Evolutionary conservation across 352 stramenopile species (phyloP).

Genomic region (Blastocystis sp.): DNA sequence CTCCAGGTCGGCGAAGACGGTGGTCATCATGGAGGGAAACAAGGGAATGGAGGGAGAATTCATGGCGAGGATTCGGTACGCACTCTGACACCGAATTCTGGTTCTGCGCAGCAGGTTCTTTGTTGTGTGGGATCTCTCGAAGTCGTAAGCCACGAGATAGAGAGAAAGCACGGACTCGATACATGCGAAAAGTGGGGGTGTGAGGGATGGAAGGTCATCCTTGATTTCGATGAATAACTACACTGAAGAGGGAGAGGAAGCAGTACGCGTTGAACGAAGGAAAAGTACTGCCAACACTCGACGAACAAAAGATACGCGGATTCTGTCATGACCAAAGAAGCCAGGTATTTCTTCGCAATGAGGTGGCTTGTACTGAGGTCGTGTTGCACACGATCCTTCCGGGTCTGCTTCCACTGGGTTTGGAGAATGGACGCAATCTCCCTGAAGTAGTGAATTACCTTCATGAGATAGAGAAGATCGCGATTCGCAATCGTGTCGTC

Average conservation of each 20-base stretch:
- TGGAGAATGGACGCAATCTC: neutral
- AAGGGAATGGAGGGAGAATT: too few relatives aligned
- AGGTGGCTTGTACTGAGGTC: neutral
- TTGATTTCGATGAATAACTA: neutral
- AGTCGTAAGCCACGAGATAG: neutral
- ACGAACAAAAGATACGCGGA: neutral
- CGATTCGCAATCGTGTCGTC: too few relatives aligned
- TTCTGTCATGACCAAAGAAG: neutral
- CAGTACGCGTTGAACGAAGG: neutral
- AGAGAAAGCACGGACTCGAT: neutral
- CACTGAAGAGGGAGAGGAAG: neutral
- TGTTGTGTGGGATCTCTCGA: neutral
- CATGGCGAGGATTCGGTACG: neutral
- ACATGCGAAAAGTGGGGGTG: neutral
- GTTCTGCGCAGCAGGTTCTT: neutral
- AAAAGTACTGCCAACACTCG: neutral
- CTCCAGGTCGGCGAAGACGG: neutral
- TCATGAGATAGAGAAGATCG: constrained; percentile 12
- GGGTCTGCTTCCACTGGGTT: neutral
- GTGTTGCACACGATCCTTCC: neutral
- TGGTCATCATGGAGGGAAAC: neutral
- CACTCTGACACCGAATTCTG: neutral
- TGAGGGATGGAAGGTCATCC: too few relatives aligned
- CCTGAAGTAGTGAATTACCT: constrained; percentile 15
- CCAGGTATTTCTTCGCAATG: neutral